These are phyloP conservation scores for Backusella macrospora DNA, from an alignment of 192 early-diverging fungal species.

Conservation along the genomic window DNA sequence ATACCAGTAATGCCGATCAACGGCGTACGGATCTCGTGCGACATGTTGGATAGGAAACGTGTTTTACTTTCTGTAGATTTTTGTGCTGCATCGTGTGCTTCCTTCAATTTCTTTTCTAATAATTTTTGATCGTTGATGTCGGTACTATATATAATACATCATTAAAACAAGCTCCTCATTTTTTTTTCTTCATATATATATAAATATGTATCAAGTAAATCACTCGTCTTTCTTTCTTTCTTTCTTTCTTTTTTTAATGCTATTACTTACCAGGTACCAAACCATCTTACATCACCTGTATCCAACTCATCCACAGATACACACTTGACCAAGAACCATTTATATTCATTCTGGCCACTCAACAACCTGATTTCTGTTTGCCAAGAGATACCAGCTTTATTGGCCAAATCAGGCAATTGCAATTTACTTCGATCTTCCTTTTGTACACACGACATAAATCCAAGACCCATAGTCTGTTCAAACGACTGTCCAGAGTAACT, in stretches of 20 bases:
- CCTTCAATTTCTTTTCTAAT: conserved; percentile 58
- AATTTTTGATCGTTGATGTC: conserved; percentile 65
- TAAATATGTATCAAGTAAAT: not conserved
- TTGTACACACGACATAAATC: conserved; percentile 60
- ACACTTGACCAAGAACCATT: conserved; percentile 62
- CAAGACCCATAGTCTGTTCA: conserved; percentile 51
- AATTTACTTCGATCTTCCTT: conserved; percentile 52
- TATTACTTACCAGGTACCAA: conserved; percentile 53
- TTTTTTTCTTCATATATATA: too few species aligned
- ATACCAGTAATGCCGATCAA: conserved; percentile 81
- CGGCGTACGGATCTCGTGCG: conserved; percentile 79
- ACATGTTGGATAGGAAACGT: conserved; percentile 64
- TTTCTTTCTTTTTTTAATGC: too few species aligned
- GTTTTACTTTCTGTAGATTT: conserved; percentile 66
- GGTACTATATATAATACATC: conserved; percentile 34
- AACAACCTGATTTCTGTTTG: conserved; percentile 50
- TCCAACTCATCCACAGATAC: conserved; percentile 55
- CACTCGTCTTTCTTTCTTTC: too few species aligned
- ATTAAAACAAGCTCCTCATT: conserved; percentile 6
- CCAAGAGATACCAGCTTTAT: conserved; percentile 44
- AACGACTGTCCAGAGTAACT: conserved; percentile 53
- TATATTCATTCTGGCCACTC: conserved; percentile 46
- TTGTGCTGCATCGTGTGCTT: conserved; percentile 61
- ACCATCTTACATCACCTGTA: conserved; percentile 52
- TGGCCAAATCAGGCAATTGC: conserved; percentile 46